Evolutionary conservation across 179 eudicot genomes (phyloP).

Genomic region (Carnegiea gigantea): DNA sequence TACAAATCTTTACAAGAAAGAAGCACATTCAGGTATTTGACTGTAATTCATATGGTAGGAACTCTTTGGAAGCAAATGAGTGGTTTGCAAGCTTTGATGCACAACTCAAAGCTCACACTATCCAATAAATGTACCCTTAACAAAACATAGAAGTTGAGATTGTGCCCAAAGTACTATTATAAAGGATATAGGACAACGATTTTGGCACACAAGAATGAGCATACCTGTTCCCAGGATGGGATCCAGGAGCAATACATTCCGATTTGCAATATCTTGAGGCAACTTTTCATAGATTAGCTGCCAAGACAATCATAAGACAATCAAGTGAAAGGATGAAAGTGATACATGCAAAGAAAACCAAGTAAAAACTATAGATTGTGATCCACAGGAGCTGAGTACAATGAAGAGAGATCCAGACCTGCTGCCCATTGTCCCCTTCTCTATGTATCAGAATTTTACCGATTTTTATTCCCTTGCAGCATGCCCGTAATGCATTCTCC

Average conservation of each 20-base stretch:
- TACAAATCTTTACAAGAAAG: not conserved
- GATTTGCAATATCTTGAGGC: conserved; percentile 8
- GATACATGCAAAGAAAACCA: not conserved
- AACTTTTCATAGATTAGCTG: conserved; percentile 13
- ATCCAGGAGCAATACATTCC: conserved; percentile 11
- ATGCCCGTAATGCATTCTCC: conserved; percentile 94
- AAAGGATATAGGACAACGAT: not conserved
- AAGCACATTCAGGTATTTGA: not conserved
- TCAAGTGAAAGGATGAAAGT: conserved; percentile 9
- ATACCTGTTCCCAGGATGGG: conserved; percentile 9
- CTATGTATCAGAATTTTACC: conserved; percentile 93
- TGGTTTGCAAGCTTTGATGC: no score
- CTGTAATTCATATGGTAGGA: not conserved
- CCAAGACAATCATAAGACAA: conserved; percentile 13
- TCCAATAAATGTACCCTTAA: not conserved
- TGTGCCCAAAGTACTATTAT: not conserved
- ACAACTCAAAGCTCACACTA: not conserved
- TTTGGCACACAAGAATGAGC: not conserved
- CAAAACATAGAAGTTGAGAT: not conserved
- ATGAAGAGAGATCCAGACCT: conserved; percentile 40
- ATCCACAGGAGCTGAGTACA: not conserved
- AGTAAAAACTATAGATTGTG: not conserved
- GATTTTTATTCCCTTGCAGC: conserved; percentile 88
- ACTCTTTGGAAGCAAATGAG: not conserved
- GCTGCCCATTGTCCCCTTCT: conserved; percentile 92